phyloP scores from a whole-genome alignment of 768 basidiomycete species.

The Tephrocybe sp. region DNA sequence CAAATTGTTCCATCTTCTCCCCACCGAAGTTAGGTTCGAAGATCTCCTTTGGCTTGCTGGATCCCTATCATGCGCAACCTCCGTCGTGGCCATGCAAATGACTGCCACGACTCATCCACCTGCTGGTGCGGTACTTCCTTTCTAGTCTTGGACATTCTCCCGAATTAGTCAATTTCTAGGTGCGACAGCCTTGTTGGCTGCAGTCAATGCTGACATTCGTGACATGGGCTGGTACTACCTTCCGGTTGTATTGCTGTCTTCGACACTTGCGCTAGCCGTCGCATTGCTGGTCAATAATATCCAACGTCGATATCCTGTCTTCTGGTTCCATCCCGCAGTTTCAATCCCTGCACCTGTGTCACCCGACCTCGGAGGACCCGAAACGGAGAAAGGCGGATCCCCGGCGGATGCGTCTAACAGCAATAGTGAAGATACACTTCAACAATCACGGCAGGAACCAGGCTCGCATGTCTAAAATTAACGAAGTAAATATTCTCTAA shows the following conservation, averaged over 20 bases:
- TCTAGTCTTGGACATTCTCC: background rate
- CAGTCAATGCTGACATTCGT: conserved; percentile 37
- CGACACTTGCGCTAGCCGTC: conserved; percentile 38
- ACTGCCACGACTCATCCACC: conserved; percentile 53
- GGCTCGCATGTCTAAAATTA: conserved; percentile 5
- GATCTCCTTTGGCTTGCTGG: conserved; percentile 49
- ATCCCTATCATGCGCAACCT: conserved; percentile 38
- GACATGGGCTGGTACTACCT: conserved; percentile 52
- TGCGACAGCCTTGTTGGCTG: conserved; percentile 52
- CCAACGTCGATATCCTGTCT: conserved; percentile 46
- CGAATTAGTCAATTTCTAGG: conserved; percentile 22
- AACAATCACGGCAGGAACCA: conserved; percentile 2
- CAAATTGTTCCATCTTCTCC: conserved; percentile 47
- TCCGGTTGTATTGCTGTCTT: conserved; percentile 48
- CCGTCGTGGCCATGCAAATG: conserved; percentile 50
- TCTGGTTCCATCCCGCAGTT: conserved; percentile 37
- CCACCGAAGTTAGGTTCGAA: conserved; percentile 37
- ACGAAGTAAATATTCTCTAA: background rate
- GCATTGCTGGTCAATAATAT: conserved; percentile 51
- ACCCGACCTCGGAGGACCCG: conserved; percentile 15
- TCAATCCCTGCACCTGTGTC: conserved; percentile 15
- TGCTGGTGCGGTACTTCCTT: conserved; percentile 31
- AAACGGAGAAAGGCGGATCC: background rate
- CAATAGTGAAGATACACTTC: conserved; percentile 3
- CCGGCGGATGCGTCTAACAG: background rate